These are phyloP conservation scores for Apiospora koreana DNA, from an alignment of 2,329 filamentous ascomycete genomes.

Conservation along the genomic window DNA sequence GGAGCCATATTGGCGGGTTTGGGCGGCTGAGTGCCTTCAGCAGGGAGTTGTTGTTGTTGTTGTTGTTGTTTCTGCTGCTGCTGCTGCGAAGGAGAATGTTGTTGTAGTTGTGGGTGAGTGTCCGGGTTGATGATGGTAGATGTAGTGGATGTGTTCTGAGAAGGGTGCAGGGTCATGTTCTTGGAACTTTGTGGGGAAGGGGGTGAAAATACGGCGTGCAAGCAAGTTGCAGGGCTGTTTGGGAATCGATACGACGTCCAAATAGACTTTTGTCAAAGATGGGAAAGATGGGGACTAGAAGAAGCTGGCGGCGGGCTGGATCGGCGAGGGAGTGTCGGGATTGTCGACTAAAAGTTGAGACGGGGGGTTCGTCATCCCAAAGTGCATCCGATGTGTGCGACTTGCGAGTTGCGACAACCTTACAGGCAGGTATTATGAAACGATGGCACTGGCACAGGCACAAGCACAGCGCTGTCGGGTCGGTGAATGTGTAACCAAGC, in stretches of 20 bases:
- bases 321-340: background rate
- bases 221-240: background rate
- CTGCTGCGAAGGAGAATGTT: background rate
- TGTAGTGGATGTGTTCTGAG: background rate
- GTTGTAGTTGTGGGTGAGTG: background rate
- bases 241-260: background rate
- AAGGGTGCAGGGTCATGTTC: background rate
- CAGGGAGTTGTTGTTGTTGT: background rate
- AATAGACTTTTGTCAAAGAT: background rate
- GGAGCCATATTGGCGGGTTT: background rate
- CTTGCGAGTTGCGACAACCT: background rate
- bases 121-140: background rate
- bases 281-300: background rate
- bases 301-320: background rate
- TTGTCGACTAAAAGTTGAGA: background rate
- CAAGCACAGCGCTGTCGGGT: no score
- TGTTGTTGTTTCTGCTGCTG: no score
- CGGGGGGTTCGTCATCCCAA: background rate
- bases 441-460: no score
- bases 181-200: background rate
- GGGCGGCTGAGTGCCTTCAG: background rate
- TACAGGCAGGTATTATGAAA: background rate
- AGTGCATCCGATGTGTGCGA: background rate
- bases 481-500: background rate
- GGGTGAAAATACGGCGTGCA: background rate